Base-by-base conservation (phyloP, 805 yeast species). In the Metschnikowia arizonensis region DNA sequence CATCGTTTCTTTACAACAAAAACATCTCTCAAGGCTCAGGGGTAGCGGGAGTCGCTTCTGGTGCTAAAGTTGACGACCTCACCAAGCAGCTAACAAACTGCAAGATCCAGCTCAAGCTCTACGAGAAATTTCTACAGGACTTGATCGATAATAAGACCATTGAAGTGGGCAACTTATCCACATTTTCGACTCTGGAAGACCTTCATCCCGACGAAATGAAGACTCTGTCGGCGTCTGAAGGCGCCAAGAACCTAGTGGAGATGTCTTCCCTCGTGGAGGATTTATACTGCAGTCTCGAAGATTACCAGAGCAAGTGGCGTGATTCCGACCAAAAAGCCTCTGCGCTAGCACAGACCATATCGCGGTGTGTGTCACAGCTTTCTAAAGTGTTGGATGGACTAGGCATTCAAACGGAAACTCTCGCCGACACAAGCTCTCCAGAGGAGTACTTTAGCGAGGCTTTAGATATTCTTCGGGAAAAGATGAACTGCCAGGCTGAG, bases 61-160 rank as follows among this genome's bases (percentile, higher is more conserved):
- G 42, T 9, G 40, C 46, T 14, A 46, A 49, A 37, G 31, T 48
- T 10, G 54, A 52, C 19, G 56, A 53, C n/a, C 53, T 53, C n/a
- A 42, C 57, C 6, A 52, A 50, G 19, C 56, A 50, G 32, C 56
- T 69, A 23, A 65, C 72, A 3, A 62, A 69, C 10, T 69, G 68
- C 48, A 62, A 62, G 36, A 66, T 60, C 29, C 63, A 74, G 56
- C 60, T 72, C 50, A 60, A 68, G 47, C 60, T 69, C 39, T 66
- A 69, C 59, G 67, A 66, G 50, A 65, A 66, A 45, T 69, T 70
- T 41, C 53, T 72, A 3, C 74, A 69, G 40, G 64, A 63, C 38
- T 42, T 71, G 8, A 63, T 69, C 2, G 66, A 49, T 36, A 40
- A 21, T 14, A 52, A 48, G 46, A 40, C 52, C 25, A 33, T 58